Evolutionary conservation across 2,329 filamentous ascomycete species (phyloP).

Genomic region (Penicillium corylophilum): DNA sequence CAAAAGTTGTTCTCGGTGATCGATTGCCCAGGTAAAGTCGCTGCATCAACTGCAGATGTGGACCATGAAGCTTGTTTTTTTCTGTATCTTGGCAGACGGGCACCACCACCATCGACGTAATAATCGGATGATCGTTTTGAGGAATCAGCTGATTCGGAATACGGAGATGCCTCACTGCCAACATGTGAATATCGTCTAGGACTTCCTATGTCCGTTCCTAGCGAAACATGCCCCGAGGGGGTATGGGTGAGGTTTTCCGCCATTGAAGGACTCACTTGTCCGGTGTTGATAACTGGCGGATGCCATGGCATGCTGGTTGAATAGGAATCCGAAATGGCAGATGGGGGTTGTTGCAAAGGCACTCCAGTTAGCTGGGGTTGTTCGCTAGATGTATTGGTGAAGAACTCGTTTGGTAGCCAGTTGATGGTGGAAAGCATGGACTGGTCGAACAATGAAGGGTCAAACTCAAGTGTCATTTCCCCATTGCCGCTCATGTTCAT

Average conservation of each 20-base stretch:
- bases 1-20: conserved; percentile 8
- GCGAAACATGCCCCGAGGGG: conserved; percentile 19
- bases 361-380: conserved; percentile 10
- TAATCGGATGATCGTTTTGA: conserved; percentile 27
- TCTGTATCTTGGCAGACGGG: conserved; percentile 27
- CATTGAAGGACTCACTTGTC: conserved; percentile 14
- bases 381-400: conserved; percentile 18
- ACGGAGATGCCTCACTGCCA: conserved; percentile 23
- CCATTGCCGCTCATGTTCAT: conserved; percentile 18
- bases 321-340: conserved; percentile 16
- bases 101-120: conserved; percentile 28
- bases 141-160: conserved; percentile 19
- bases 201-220: conserved; percentile 19
- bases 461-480: conserved; percentile 24
- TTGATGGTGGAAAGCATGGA: conserved; percentile 35
- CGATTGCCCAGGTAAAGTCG: conserved; percentile 10
- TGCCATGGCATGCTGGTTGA: conserved; percentile 27
- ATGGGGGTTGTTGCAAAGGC: conserved; percentile 20
- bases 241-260: conserved; percentile 20
- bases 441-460: conserved; percentile 27
- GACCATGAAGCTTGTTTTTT: conserved; percentile 21
- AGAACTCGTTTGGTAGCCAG: conserved; percentile 37
- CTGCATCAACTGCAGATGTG: conserved; percentile 9
- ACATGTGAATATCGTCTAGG: conserved; percentile 20
- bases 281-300: conserved; percentile 24